Evolutionary conservation across 75 land plant species (phyloP).

Genomic region (Azolla pinnata): DNA sequence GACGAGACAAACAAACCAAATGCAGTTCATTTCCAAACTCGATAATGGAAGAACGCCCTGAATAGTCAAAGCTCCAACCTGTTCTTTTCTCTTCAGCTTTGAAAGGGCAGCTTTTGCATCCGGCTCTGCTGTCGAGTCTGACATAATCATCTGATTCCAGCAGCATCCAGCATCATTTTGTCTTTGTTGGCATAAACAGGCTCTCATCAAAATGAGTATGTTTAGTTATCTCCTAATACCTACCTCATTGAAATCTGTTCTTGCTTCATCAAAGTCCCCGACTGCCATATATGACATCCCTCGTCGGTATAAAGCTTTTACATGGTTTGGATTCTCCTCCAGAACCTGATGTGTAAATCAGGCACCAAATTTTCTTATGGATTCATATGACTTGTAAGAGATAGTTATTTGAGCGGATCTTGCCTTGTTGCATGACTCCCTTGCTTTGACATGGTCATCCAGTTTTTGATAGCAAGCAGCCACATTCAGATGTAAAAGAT

Average conservation of each 20-base stretch:
- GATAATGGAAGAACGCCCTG: not conserved
- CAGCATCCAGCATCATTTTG: not conserved
- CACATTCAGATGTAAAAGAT: slow-evolving; percentile 68
- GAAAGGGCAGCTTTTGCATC: slow-evolving; percentile 77
- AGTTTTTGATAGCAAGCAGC: slow-evolving; percentile 86
- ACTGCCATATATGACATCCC: slow-evolving; percentile 70
- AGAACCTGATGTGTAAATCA: too few relatives aligned
- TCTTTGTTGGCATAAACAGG: not conserved
- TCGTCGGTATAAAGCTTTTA: slow-evolving; percentile 82
- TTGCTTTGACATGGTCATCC: slow-evolving; percentile 65
- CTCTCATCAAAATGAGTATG: not conserved
- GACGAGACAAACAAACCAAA: too few relatives aligned
- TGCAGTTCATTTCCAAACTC: too few relatives aligned
- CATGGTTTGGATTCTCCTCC: slow-evolving; percentile 68
- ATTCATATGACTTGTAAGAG: too few relatives aligned
- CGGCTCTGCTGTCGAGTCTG: slow-evolving; percentile 63
- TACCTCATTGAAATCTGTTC: slow-evolving; percentile 74
- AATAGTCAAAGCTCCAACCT: slow-evolving; percentile 31
- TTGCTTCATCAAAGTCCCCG: slow-evolving; percentile 92
- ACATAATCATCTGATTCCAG: slow-evolving; percentile 70
- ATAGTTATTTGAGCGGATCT: too few relatives aligned
- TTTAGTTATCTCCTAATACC: not conserved
- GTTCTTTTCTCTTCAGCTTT: slow-evolving; percentile 63
- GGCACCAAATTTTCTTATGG: too few relatives aligned
- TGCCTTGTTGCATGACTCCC: slow-evolving; percentile 88